These are phyloP conservation scores for Fusarium burgessii DNA, from an alignment of 2,329 filamentous ascomycete genomes.

Conservation along the genomic window DNA sequence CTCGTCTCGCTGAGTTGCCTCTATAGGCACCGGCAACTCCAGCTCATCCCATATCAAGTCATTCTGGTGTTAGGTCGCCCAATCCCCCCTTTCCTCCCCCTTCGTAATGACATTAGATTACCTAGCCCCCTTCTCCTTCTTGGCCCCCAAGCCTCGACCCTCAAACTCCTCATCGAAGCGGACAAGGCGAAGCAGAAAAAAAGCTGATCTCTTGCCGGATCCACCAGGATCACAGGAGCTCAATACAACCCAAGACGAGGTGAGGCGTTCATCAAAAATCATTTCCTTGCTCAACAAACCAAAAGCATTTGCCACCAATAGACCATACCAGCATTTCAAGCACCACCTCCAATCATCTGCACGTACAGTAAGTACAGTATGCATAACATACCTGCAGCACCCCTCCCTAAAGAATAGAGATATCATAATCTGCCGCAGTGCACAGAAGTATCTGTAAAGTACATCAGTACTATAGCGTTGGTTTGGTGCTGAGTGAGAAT, in stretches of 20 bases:
- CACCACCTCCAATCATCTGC: constrained; percentile 40
- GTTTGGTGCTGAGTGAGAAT: constrained; percentile 30
- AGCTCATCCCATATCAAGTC: constrained; percentile 1
- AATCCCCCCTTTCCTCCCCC: constrained; percentile 43
- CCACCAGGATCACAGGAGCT: constrained; percentile 30
- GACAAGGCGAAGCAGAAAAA: constrained; percentile 2
- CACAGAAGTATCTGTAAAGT: constrained; percentile 19
- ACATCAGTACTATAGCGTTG: not conserved
- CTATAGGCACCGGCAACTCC: constrained; percentile 13
- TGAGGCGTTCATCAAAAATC: constrained; percentile 35
- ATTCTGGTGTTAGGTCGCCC: constrained; percentile 5
- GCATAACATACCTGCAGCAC: constrained; percentile 54
- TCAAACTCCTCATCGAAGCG: constrained; percentile 4
- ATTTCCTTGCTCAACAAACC: constrained; percentile 23
- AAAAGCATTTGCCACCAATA: constrained; percentile 36
- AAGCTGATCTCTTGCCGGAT: constrained; percentile 6
- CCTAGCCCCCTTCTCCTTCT: constrained; percentile 24
- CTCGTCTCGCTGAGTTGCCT: constrained; percentile 14
- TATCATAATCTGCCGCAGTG: constrained; percentile 30
- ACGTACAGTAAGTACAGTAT: constrained; percentile 54
- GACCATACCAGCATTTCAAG: constrained; percentile 19
- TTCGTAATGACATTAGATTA: constrained; percentile 28
- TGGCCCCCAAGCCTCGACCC: constrained; percentile 11
- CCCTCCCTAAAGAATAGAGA: constrained; percentile 32
- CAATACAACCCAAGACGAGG: constrained; percentile 24